Conservation (phyloP, 257 asterid species). For the Solanum bukasovii region DNA sequence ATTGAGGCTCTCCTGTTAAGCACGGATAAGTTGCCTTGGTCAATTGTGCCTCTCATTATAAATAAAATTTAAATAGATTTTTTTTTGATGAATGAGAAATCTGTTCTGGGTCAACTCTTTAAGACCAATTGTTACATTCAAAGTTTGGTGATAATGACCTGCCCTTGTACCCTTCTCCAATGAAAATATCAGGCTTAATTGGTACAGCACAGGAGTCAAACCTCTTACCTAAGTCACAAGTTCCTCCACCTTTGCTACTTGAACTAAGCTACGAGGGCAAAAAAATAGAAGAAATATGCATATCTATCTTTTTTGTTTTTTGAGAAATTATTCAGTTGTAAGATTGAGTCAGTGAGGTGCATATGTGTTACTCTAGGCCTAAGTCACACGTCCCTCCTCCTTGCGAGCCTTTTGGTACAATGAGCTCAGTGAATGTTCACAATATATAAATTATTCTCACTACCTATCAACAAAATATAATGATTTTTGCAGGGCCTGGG, state of each 20-base stretch:
- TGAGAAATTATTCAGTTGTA: no score
- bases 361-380: no score
- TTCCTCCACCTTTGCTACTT: not conserved
- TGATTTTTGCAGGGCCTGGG: slow-evolving; percentile 64
- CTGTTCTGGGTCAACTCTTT: not conserved
- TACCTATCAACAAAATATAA: not conserved
- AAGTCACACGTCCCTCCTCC: no score
- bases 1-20: not conserved
- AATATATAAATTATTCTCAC: not conserved
- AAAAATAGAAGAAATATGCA: no score
- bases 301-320: no score
- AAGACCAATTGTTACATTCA: not conserved
- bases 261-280: not conserved
- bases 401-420: no score
- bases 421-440: not conserved
- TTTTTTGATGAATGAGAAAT: not conserved
- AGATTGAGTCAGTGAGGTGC: no score
- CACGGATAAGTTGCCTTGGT: not conserved
- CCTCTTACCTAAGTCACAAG: not conserved
- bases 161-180: not conserved
- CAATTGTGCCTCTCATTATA: not conserved
- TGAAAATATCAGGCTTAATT: not conserved
- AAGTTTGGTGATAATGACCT: not conserved
- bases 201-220: not conserved
- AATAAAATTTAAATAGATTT: not conserved